Evolutionary conservation across 192 early-diverging fungal genomes (phyloP).

Genomic region (Coemansia aciculifera): DNA sequence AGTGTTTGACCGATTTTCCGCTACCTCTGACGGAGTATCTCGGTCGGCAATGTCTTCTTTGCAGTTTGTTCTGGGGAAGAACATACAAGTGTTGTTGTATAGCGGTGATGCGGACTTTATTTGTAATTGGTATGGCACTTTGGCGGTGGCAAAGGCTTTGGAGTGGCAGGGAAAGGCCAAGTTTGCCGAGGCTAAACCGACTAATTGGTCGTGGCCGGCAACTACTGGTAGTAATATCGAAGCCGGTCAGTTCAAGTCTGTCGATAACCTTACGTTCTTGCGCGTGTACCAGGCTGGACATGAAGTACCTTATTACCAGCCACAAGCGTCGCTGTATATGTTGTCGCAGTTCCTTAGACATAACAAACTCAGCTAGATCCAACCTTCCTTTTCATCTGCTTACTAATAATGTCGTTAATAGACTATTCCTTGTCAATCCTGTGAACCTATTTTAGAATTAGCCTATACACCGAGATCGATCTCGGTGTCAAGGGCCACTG

Average conservation of each 20-base stretch:
- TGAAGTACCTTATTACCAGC: slow-evolving; percentile 91
- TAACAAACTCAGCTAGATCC: slow-evolving; percentile 18
- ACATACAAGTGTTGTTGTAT: slow-evolving; percentile 67
- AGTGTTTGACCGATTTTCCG: slow-evolving; percentile 47
- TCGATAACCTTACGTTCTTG: slow-evolving; percentile 76
- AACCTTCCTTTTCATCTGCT: not conserved
- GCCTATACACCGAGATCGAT: not conserved
- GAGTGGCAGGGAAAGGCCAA: slow-evolving; percentile 52
- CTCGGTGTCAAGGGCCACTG: not conserved
- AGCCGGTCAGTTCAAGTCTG: slow-evolving; percentile 64
- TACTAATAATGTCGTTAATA: not conserved
- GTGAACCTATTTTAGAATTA: not conserved
- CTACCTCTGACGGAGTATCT: slow-evolving; percentile 55
- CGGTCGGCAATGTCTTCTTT: slow-evolving; percentile 45
- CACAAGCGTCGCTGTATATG: slow-evolving; percentile 78
- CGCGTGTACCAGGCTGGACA: slow-evolving; percentile 84
- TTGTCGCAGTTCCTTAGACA: slow-evolving; percentile 73
- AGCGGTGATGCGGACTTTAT: slow-evolving; percentile 82
- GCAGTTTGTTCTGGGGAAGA: slow-evolving; percentile 57
- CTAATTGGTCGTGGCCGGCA: slow-evolving; percentile 44
- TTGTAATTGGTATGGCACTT: slow-evolving; percentile 66
- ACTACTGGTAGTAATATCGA: slow-evolving; percentile 22
- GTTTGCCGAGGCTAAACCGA: slow-evolving; percentile 19
- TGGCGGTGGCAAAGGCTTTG: slow-evolving; percentile 44
- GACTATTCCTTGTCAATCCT: not conserved